Percentiles rank a stretch among this genome's conserved stretches.
phyloP scores from a whole-genome alignment of 129 eudicot species.

The Rutidosis leptorrhynchoides region DNA sequence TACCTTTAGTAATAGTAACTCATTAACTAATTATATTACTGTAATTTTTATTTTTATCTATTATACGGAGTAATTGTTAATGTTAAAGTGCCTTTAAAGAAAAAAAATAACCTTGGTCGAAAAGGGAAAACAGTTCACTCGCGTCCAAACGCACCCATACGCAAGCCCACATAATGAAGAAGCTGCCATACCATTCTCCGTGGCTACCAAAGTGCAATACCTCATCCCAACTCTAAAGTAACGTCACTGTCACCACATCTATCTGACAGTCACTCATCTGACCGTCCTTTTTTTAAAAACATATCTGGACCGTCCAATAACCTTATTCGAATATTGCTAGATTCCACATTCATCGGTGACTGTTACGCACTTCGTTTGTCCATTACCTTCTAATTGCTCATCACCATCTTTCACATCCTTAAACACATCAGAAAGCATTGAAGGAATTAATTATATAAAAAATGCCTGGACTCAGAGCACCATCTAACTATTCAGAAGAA shows the following conservation, averaged over 20 bases:
- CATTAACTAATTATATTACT: too few species aligned
- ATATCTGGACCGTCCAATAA: not conserved
- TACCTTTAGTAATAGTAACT: too few species aligned
- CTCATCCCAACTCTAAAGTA: slow-evolving; percentile 22
- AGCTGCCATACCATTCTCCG: not conserved
- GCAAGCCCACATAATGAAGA: slow-evolving; percentile 20
- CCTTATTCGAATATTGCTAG: slow-evolving; percentile 6
- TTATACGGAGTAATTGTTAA: too few species aligned
- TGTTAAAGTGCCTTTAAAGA: too few species aligned
- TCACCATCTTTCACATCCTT: not conserved
- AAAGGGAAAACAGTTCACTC: not conserved
- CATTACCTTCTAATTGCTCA: not conserved
- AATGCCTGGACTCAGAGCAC: slow-evolving; percentile 85
- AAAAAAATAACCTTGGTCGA: too few species aligned
- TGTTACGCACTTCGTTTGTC: slow-evolving; percentile 7
- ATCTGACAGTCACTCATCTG: slow-evolving; percentile 24
- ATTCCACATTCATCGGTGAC: slow-evolving; percentile 10
- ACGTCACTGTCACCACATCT: not conserved
- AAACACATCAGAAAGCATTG: slow-evolving; percentile 7
- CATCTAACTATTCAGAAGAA: slow-evolving; percentile 61
- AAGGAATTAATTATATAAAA: slow-evolving; percentile 6
- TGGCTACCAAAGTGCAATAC: slow-evolving; percentile 24
- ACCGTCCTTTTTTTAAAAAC: slow-evolving; percentile 14
- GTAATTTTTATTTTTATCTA: too few species aligned
- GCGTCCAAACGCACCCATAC: not conserved